Conservation (phyloP, 2,329 filamentous ascomycete genomes). For the Diplodia scrobiculata region DNA sequence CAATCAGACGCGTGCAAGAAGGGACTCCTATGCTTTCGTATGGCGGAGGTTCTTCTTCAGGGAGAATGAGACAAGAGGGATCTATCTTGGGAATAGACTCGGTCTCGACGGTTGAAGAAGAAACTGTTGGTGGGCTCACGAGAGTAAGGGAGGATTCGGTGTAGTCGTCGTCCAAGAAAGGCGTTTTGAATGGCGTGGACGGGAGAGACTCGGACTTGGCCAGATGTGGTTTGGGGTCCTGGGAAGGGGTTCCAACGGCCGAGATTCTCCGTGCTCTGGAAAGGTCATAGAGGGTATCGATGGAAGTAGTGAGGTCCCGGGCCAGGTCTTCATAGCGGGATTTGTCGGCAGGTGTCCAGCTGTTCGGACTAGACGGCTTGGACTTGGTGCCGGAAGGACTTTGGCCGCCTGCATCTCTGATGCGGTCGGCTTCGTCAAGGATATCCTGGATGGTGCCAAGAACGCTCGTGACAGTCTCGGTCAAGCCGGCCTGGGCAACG, state of each 20-base stretch:
- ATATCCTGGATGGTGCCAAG: slow-evolving; percentile 81
- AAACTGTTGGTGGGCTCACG: slow-evolving; percentile 44
- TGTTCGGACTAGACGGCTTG: slow-evolving; percentile 39
- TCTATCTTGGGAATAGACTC: slow-evolving; percentile 48
- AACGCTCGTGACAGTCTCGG: slow-evolving; percentile 75
- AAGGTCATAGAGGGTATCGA: slow-evolving; percentile 77
- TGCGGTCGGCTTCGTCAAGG: slow-evolving; percentile 71
- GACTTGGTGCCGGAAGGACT: slow-evolving; percentile 42
- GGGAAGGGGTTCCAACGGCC: not conserved
- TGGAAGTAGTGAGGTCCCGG: slow-evolving; percentile 72
- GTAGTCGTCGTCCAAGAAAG: slow-evolving; percentile 31
- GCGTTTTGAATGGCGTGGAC: slow-evolving; percentile 14
- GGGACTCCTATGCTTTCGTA: slow-evolving; percentile 53
- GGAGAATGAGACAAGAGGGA: slow-evolving; percentile 47
- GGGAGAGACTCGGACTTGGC: slow-evolving; percentile 15
- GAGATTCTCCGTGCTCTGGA: slow-evolving; percentile 61
- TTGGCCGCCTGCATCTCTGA: slow-evolving; percentile 59
- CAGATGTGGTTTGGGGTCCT: slow-evolving; percentile 9
- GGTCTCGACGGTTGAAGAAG: not conserved
- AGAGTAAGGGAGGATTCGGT: slow-evolving; percentile 49
- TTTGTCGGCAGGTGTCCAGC: slow-evolving; percentile 67
- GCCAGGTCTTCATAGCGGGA: slow-evolving; percentile 74
- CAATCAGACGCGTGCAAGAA: slow-evolving; percentile 50
- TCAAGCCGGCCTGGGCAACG: slow-evolving; percentile 66
- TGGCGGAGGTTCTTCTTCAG: slow-evolving; percentile 53